A percentile compares a stretch with the other conserved stretches of the same genome.
Evolutionary conservation across 2,329 filamentous ascomycete species (phyloP).

Genomic region (Aschersonia sp.): DNA sequence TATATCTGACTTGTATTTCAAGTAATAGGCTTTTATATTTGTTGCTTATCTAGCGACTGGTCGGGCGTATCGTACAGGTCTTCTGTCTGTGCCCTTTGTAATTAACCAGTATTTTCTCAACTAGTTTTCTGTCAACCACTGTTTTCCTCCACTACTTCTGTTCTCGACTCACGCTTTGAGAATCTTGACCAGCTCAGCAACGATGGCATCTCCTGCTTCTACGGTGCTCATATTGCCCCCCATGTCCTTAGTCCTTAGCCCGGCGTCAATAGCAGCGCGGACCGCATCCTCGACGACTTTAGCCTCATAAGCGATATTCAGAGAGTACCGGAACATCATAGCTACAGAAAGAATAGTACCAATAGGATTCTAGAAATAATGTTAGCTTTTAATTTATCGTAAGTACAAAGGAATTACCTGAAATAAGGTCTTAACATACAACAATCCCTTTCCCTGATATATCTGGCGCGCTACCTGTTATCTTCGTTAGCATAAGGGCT

Average conservation of each 20-base stretch:
- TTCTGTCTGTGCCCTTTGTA: too few relatives aligned
- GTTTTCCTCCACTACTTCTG: not conserved
- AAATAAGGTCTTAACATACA: slow-evolving; percentile 2
- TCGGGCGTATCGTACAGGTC: too few relatives aligned
- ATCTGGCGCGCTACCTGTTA: slow-evolving; percentile 44
- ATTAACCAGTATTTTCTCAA: not conserved
- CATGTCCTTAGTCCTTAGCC: slow-evolving; percentile 70
- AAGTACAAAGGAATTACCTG: slow-evolving; percentile 5
- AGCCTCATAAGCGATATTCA: slow-evolving; percentile 65
- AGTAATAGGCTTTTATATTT: too few relatives aligned
- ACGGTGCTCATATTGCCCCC: slow-evolving; percentile 58
- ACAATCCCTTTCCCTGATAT: slow-evolving; percentile 53
- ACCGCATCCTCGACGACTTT: slow-evolving; percentile 71
- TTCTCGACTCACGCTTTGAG: slow-evolving; percentile 28
- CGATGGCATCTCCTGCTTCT: slow-evolving; percentile 53
- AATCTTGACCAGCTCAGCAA: slow-evolving; percentile 47
- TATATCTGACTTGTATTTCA: too few relatives aligned
- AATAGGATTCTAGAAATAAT: slow-evolving; percentile 39
- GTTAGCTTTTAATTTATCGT: slow-evolving; percentile 5
- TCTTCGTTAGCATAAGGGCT: not conserved
- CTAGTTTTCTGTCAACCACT: not conserved
- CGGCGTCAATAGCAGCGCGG: slow-evolving; percentile 62
- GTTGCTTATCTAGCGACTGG: too few relatives aligned
- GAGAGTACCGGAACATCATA: slow-evolving; percentile 93
- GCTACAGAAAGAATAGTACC: slow-evolving; percentile 83